Evolutionary conservation across 2,329 filamentous ascomycete genomes (phyloP), one percentile per base, ranked within the genome.

Genomic region (Penicillium sp.): DNA sequence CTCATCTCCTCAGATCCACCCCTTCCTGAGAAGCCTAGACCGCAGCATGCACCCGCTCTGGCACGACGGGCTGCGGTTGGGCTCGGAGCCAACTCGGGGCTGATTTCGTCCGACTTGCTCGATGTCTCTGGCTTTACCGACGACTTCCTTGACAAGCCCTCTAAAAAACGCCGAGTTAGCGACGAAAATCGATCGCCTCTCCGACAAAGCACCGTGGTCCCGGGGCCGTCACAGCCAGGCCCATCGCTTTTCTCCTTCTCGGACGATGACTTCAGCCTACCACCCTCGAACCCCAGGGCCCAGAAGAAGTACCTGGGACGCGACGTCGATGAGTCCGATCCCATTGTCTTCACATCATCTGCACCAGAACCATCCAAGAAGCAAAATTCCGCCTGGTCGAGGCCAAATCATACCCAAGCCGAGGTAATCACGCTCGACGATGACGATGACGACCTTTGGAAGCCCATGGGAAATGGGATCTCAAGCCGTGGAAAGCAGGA

Each of bases 291-390:
- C 6, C 45, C 59, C 45, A 55, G 58, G 2, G 55, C 45, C 15
- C 22, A 56, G 9, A 61, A 37, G 3, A 58, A 59, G 51, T 58
- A 40, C n/a, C 57, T 38, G 19, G 62, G 7, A 15, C 65, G 67
- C 63, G 61, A 69, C 30, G 65, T 69, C 17, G 54, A 56, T 4
- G 54, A 80, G 81, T 65, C 76, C 79, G 1, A 80, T 65, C 76
- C 80, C 0, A 80, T 82, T 62, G 68, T 75, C 4, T 80, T 79
- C 58, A 80, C 78, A 0, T 82, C 80, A 5, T 79, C 79, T 19
- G 74, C 74, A 0, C 74, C 72, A 4, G 71, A 76, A 53, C 70
- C 65, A 35, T 53, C 59, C 17, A 59, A 53, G 17, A 58, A 51
- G 7, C 58, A 54, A 35, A 26, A 56, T 12, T 54, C 57, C n/a